Conservation (phyloP, 2,329 filamentous ascomycete species). For the Fusarium foetens region DNA sequence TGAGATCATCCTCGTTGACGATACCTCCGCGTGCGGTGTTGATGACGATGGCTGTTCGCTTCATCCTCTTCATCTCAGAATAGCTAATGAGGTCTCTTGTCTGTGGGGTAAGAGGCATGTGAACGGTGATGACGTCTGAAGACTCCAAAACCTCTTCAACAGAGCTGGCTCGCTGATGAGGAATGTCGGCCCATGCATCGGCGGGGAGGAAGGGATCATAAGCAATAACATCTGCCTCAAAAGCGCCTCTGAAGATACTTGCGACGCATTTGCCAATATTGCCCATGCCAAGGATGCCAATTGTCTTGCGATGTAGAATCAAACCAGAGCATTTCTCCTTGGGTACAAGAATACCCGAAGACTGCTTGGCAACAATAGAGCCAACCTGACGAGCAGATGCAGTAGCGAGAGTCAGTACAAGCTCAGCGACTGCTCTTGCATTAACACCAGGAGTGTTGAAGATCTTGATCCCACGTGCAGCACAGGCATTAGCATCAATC, state of each 20-base stretch:
- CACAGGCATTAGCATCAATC: constrained; percentile 54
- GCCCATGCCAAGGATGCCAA: constrained; percentile 54
- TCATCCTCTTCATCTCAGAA: constrained; percentile 49
- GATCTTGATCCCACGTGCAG: constrained; percentile 53
- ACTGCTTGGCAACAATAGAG: constrained; percentile 47
- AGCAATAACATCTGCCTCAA: constrained; percentile 49
- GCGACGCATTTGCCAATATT: constrained; percentile 52
- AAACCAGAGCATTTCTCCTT: constrained; percentile 57
- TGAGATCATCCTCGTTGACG: constrained; percentile 51
- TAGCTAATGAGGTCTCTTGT: constrained; percentile 49
- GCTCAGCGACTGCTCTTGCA: constrained; percentile 54
- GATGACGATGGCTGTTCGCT: constrained; percentile 52
- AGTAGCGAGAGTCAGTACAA: constrained; percentile 50
- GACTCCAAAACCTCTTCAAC: constrained; percentile 47
- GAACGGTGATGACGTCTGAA: constrained; percentile 51
- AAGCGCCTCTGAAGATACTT: constrained; percentile 50
- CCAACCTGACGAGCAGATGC: constrained; percentile 49
- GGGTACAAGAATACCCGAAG: constrained; percentile 42
- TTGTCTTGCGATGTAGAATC: constrained; percentile 47
- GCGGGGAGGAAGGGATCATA: constrained; percentile 51
- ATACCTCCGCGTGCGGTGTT: constrained; percentile 55
- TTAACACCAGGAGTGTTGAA: constrained; percentile 60
- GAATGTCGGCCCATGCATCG: constrained; percentile 48
- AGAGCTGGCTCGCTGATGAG: constrained; percentile 45
- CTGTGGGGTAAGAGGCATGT: constrained; percentile 50